These are phyloP conservation scores for Pachysolen tannophilus DNA, from an alignment of 805 yeast species.

Conservation along the genomic window DNA sequence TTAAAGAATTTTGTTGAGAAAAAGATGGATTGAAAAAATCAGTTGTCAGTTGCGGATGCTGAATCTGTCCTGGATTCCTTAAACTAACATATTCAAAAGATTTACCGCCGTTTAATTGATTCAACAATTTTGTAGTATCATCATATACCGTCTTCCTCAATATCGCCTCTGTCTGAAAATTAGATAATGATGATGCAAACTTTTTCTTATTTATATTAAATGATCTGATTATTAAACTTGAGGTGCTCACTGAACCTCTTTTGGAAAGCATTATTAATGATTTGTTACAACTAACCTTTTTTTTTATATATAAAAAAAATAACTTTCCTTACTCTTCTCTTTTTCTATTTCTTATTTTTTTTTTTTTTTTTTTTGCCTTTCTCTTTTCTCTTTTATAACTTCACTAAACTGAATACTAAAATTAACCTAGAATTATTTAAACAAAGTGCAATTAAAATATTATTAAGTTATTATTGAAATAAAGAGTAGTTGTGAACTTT, in stretches of 20 bases:
- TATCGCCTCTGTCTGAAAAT: slow-evolving; percentile 12
- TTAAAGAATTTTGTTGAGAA: not conserved
- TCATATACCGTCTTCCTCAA: slow-evolving; percentile 10
- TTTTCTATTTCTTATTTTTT: too few relatives aligned
- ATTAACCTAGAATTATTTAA: too few relatives aligned
- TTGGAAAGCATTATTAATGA: not conserved
- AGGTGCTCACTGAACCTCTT: slow-evolving; percentile 6
- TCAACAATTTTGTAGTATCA: slow-evolving; percentile 7
- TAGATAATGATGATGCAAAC: slow-evolving; percentile 12
- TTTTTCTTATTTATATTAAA: not conserved
- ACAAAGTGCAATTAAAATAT: too few relatives aligned
- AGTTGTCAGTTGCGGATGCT: not conserved
- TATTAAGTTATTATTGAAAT: too few relatives aligned
- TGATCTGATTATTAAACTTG: not conserved
- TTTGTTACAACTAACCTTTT: not conserved
- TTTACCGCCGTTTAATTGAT: too few relatives aligned
- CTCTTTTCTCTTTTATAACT: too few relatives aligned
- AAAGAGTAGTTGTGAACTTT: too few relatives aligned
- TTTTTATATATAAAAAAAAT: not conserved
- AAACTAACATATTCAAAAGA: too few relatives aligned
- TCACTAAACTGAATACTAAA: not conserved
- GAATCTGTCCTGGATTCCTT: not conserved
- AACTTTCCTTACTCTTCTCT: not conserved
- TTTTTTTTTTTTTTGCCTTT: too few relatives aligned
- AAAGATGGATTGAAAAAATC: too few relatives aligned